phyloP scores from a whole-genome alignment of 139 green algal species.

The Trebouxia sp. region DNA sequence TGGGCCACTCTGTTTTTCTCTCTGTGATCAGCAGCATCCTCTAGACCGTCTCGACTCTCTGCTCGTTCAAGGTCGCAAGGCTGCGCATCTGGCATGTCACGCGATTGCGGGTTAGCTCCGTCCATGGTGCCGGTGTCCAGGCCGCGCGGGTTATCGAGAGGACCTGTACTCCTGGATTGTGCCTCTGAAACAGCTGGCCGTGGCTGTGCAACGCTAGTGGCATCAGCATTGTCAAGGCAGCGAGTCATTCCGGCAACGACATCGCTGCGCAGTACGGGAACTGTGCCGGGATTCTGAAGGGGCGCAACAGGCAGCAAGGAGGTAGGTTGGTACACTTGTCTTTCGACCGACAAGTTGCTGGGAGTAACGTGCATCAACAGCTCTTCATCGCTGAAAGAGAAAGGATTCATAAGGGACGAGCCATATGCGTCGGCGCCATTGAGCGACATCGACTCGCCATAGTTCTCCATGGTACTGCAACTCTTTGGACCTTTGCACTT shows the following conservation, averaged over 20 bases:
- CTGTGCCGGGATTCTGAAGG: not conserved
- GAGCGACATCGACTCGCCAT: not conserved
- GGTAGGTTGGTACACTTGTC: not conserved
- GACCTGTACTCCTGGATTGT: not conserved
- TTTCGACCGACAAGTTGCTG: not conserved
- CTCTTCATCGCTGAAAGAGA: constrained; percentile 4
- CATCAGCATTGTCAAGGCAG: not conserved
- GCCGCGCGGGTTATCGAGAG: not conserved
- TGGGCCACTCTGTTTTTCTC: constrained; percentile 28
- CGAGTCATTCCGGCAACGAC: not conserved
- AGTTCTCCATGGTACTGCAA: not conserved
- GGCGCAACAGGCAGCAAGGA: not conserved
- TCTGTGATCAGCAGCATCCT: constrained; percentile 10
- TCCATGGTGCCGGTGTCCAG: not conserved
- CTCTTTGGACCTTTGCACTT: not conserved
- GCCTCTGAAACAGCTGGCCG: not conserved
- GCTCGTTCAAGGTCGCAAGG: not conserved
- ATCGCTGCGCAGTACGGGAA: not conserved
- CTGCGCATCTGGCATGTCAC: not conserved
- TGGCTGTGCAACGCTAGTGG: not conserved
- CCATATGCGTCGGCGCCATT: not conserved
- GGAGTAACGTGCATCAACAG: not conserved
- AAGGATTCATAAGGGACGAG: constrained; percentile 6
- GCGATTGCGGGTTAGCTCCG: not conserved
- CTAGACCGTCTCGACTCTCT: constrained; percentile 11